A percentile compares a stretch with the other conserved stretches of the same genome.
phyloP scores from a whole-genome alignment of 2,329 filamentous ascomycete species.

The Penicillium sp. region DNA sequence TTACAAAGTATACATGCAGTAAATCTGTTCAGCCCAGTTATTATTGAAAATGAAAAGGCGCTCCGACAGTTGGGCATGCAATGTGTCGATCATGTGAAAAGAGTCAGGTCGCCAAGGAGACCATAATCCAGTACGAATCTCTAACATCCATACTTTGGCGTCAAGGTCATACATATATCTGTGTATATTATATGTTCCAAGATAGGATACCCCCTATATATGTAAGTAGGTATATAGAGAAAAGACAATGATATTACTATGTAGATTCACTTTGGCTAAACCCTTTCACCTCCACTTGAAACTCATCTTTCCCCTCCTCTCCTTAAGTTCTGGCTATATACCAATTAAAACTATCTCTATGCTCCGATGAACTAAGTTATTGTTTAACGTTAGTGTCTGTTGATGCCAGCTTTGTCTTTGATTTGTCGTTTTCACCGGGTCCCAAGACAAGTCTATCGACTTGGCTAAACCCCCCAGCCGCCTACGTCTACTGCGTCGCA shows the following conservation, averaged over 20 bases:
- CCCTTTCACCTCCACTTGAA: background rate
- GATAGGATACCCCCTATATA: too few relatives aligned
- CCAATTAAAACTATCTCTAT: background rate
- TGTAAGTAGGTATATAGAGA: background rate
- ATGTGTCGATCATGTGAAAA: conserved; percentile 19
- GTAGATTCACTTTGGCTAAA: background rate
- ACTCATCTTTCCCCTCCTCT: conserved; percentile 1
- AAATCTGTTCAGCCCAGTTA: background rate
- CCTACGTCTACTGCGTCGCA: conserved; percentile 14
- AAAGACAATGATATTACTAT: background rate
- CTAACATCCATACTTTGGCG: background rate
- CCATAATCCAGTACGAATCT: conserved; percentile 13
- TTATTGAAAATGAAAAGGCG: background rate
- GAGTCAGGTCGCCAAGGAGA: conserved; percentile 20
- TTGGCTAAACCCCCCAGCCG: conserved; percentile 14
- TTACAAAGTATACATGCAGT: too few relatives aligned
- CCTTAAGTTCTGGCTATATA: background rate
- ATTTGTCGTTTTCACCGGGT: background rate
- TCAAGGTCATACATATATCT: background rate
- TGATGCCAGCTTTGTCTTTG: conserved; percentile 1
- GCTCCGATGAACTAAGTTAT: background rate
- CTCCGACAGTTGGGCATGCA: conserved; percentile 25
- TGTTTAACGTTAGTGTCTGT: background rate
- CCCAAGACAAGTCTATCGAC: conserved; percentile 13
- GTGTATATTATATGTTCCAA: background rate